Evolutionary conservation across 2,329 filamentous ascomycete genomes (phyloP), one percentile per base, ranked within the genome.

Genomic region (Colletotrichum sp.): DNA sequence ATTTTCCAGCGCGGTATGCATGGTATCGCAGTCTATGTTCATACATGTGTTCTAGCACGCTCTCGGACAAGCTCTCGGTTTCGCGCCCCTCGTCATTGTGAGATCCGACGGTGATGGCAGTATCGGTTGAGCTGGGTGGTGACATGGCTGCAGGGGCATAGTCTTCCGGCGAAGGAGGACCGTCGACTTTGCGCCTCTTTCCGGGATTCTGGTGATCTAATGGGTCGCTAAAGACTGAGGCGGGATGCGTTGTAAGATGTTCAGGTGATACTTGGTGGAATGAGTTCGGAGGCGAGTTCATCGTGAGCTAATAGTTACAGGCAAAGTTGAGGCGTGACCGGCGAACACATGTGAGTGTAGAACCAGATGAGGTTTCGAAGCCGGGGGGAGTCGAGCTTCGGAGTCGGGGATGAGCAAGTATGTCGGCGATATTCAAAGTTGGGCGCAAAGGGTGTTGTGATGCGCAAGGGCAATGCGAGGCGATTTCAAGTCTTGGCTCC

Each of bases 31-130:
- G 77, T 39, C 84, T 82, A 12, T 85, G 84, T 27, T 87, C 86
- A 71, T 86, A 81, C 69, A 86, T 84, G 69, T 87, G 85, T 52
- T 86, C 83, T 30, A 85, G 84, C 74, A 87, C 85, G 76, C 86
- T 87, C 7, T 86, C 84, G 7, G 85, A 86, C 61, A 87, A 79
- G 64, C 85, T 87, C 52, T 82, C 81, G 3, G 84, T 87, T 34
- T 87, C 77, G 25, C 80, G 30, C 5, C 72, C 68, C 30, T 77
- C 70, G 8, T 74, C 74, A 22, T 77, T 60, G 30, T 68, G 74
- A 55, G 76, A 77, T 19, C 74, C 74, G 61, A 74, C 75, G 8
- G 73, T 77, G 44, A 77, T 76, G 72, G 77, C 72, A 22, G 76
- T 76, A 30, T 75, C 44, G 27, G 74, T 67, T 16, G 75, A 77